phyloP scores from a whole-genome alignment of 305 asterid species.

The Lippia alba region DNA sequence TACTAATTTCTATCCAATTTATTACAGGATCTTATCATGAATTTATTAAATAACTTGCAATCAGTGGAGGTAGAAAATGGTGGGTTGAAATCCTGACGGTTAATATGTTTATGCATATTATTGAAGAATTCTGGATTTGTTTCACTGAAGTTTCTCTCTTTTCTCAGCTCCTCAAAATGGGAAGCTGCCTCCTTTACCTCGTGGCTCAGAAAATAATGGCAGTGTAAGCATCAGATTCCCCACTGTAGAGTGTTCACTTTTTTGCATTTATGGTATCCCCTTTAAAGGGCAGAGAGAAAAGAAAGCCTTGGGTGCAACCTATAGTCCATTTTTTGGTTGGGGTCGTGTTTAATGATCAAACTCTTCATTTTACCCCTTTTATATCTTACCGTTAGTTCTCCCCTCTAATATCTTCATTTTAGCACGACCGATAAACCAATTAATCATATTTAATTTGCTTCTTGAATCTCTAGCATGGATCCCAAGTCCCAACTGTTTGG shows the following conservation, averaged over 20 bases:
- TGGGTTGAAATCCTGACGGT: constrained; percentile 45
- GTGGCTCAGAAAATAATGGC: constrained; percentile 86
- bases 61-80: constrained; percentile 80
- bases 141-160: constrained; percentile 38
- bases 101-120: constrained; percentile 27
- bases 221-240: constrained; percentile 54
- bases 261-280: constrained; percentile 27
- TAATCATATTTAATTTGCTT: no score
- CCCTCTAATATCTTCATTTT: no score
- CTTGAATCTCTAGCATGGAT: constrained; percentile 1
- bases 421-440: no score
- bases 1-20: constrained; percentile 33
- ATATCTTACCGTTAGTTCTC: no score
- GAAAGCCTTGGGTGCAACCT: constrained; percentile 23
- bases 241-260: constrained; percentile 21
- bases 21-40: constrained; percentile 86
- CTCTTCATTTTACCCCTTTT: no score
- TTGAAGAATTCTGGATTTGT: constrained; percentile 27
- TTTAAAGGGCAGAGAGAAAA: constrained; percentile 20
- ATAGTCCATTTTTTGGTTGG: neutral
- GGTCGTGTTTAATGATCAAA: neutral
- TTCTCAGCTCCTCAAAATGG: constrained; percentile 86
- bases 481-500: neutral
- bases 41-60: constrained; percentile 86
- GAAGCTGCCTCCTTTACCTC: constrained; percentile 78